Base-by-base conservation (phyloP, 345 rosid species). In the Balakata baccata region DNA sequence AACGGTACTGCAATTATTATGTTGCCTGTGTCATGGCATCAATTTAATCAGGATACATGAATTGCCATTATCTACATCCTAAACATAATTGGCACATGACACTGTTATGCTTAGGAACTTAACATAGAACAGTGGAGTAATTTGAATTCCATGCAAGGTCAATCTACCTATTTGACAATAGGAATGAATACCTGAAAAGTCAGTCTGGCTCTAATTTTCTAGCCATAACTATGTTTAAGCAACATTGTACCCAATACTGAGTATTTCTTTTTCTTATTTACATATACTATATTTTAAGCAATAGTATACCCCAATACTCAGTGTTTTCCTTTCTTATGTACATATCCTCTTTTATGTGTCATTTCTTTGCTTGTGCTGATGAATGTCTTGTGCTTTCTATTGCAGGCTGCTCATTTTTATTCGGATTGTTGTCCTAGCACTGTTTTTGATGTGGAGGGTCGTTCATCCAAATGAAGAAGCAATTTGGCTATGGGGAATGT, bases 401-500 rank as follows among this genome's bases (percentile, higher is more conserved):
- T 69, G 58, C 59, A 94, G 98, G 97, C 93, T 94, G 80, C 92
- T 94, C 76, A 86, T 94, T 64, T 18, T 84, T 16, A 67, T 94
- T 79, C 90, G 98, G 70, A 74, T 92, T 56, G 88, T 84, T 57
- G 89, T 87, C 59, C 93, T 94, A 63, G 92, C 77, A 60, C 77
- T 94, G 82, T 94, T 94, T 78, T 81, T 94, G 88, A 20, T 67
- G 53, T 94, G 98, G 98, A 90, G 98, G 74, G 59, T 92, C 60
- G 57, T 57, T 12, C 78, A 94, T 82, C 86, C 80, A 41, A 94
- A 94, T 76, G 72, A 64, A 0, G 93, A 92, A 73, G 98, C 98
- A 22, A 45, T 92, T 65, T 94, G 98, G 98, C 82, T 94, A 17
- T 94, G 98, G 98, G 97, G 96, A 54, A 92, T 94, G 98, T 94